Conservation (phyloP, 768 basidiomycete genomes). For the Mycena capillaripes region DNA sequence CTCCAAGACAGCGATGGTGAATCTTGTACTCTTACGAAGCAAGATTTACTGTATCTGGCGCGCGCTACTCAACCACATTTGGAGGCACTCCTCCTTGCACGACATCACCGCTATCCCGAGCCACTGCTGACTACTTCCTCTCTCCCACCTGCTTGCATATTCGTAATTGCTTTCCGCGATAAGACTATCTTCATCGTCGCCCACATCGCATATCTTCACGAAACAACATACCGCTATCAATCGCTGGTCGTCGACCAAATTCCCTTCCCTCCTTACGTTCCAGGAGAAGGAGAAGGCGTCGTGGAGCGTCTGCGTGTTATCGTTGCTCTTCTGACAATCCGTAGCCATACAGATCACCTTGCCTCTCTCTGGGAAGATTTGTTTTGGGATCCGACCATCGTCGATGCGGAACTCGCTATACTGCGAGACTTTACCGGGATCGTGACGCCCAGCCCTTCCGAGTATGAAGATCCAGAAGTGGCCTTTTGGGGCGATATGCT, state of each 20-base stretch:
- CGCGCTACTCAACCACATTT: slow-evolving; percentile 16
- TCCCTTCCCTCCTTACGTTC: slow-evolving; percentile 13
- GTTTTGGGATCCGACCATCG: neutral
- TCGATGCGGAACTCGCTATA: neutral
- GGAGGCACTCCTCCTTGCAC: slow-evolving; percentile 18
- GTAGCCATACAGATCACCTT: neutral
- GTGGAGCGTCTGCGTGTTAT: slow-evolving; percentile 14
- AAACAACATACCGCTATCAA: slow-evolving; percentile 11
- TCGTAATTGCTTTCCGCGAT: slow-evolving; percentile 18
- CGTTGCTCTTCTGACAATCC: slow-evolving; percentile 20
- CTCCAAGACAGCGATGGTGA: neutral
- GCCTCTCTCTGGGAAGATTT: slow-evolving; percentile 13
- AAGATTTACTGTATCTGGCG: slow-evolving; percentile 6
- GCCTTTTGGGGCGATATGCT: neutral
- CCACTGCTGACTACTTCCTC: neutral
- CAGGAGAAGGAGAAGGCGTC: neutral
- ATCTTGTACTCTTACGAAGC: neutral
- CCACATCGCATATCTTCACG: slow-evolving; percentile 12
- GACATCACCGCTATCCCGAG: slow-evolving; percentile 2
- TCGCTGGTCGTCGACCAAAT: slow-evolving; percentile 15
- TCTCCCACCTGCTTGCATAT: slow-evolving; percentile 9
- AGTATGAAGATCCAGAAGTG: slow-evolving; percentile 4
- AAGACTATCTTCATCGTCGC: slow-evolving; percentile 26
- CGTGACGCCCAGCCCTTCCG: slow-evolving; percentile 15
- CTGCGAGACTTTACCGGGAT: slow-evolving; percentile 10